These are phyloP conservation scores for Monosporascus ibericus DNA, from an alignment of 2,329 filamentous ascomycete genomes.

Conservation along the genomic window DNA sequence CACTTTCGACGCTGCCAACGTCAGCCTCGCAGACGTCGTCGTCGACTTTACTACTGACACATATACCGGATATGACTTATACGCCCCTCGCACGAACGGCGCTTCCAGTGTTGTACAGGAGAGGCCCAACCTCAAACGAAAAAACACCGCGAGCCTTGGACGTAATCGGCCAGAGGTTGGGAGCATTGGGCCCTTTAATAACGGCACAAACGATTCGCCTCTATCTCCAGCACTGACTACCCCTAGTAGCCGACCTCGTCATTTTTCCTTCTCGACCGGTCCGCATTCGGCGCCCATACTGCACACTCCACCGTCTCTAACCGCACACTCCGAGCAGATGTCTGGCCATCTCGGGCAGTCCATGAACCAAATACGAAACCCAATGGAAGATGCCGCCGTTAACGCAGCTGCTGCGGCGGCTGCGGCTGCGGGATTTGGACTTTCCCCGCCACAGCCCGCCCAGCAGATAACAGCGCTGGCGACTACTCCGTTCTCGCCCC, in stretches of 20 bases:
- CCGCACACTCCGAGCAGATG: constrained; percentile 27
- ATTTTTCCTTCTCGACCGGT: constrained; percentile 33
- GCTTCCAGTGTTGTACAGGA: constrained; percentile 18
- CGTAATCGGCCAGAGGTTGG: constrained; percentile 35
- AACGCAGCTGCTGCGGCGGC: constrained; percentile 30
- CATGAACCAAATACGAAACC: constrained; percentile 27
- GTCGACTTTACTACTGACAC: constrained; percentile 55
- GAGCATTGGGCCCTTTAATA: constrained; percentile 28
- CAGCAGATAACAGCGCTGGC: constrained; percentile 26
- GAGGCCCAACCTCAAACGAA: constrained; percentile 42
- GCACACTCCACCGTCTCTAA: constrained; percentile 31
- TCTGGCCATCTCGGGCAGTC: constrained; percentile 21
- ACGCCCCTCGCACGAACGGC: constrained; percentile 32
- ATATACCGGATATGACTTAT: constrained; percentile 43
- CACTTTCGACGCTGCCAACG: constrained; percentile 66
- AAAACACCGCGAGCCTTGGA: constrained; percentile 34
- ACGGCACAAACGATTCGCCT: constrained; percentile 19
- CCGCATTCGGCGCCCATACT: constrained; percentile 35
- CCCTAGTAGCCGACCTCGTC: constrained; percentile 25
- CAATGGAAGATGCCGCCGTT: constrained; percentile 27
- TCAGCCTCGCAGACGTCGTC: constrained; percentile 62
- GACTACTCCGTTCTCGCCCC: constrained; percentile 33
- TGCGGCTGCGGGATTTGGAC: constrained; percentile 31
- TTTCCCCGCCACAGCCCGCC: constrained; percentile 21
- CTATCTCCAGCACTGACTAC: constrained; percentile 25